Base-by-base conservation (phyloP, 805 yeast species). In the Blastobotrys attinorum region DNA sequence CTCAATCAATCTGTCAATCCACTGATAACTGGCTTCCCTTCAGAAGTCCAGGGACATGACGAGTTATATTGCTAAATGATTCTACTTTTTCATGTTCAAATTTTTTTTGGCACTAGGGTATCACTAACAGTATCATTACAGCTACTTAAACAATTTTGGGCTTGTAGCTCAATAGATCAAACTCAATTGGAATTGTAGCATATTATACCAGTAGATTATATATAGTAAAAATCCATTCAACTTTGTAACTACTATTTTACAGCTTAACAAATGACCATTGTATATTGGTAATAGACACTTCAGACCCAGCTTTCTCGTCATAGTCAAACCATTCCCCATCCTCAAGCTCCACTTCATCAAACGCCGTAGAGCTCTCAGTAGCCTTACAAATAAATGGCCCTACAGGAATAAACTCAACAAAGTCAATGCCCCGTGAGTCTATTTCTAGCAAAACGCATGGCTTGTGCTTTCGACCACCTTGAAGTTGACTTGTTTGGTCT, bases 281-380 rank as follows among this genome's bases (percentile, higher is more conserved):
- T n/a, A 79, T 69, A 2, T 85, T 89, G 1, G 83, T 78, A 13
- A 92, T 73, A 18, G 89, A 77, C 16, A 88, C 96, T 62, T 90
- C 97, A 35, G 69, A 75, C 10, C 77, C 75, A 5, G 83, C 80
- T 51, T 79, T 76, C 45, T 92, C 97, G 60, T 92, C 97, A 58
- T 89, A 92, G 56, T 92, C 98, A 59, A 81, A 92, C 89, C 96
- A 89, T 59, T 92, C 97, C 42, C 76, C 79, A 21, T 85, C 96
- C 31, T 70, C 74, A 22, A 88, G 66, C 44, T 83, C 92, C 21
- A 87, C 73, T 22, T 83, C 85, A 4, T 57, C 57, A 56, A 83
- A 85, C 42, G 59, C 62, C 7, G 82, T 69, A 10, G 65, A 61
- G 2, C 75, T 60, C 11, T 75, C 79, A 4, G 64, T 69, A 10